phyloP scores from a whole-genome alignment of 352 stramenopile genomes.

The Globisporangium canariense region DNA sequence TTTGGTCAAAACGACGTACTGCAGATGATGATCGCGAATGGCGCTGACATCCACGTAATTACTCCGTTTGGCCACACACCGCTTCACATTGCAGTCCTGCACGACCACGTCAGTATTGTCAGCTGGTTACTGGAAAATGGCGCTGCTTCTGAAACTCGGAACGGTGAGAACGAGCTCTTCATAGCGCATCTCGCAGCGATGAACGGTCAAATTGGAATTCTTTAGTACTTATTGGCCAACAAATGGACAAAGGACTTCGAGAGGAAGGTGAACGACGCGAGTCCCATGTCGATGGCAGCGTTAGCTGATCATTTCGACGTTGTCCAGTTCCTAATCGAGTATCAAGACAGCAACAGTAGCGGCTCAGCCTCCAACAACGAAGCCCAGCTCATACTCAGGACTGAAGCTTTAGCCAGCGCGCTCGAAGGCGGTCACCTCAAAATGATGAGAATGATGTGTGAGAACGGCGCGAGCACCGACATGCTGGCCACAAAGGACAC shows the following conservation, averaged over 20 bases:
- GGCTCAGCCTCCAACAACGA: background rate
- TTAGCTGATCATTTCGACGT: conserved; percentile 1
- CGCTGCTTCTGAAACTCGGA: background rate
- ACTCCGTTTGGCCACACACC: background rate
- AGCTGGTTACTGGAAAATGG: conserved; percentile 19
- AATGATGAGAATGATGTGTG: conserved; percentile 3
- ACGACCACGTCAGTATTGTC: conserved; percentile 21
- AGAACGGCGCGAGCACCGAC: conserved; percentile 2
- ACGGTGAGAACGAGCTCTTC: background rate
- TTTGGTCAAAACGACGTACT: background rate
- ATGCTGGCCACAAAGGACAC: conserved; percentile 8
- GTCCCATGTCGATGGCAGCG: conserved; percentile 10
- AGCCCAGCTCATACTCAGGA: background rate
- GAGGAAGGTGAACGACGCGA: conserved; percentile 5
- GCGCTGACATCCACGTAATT: no score
- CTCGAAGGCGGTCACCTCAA: conserved; percentile 5
- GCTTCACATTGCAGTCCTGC: conserved; percentile 24
- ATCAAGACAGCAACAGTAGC: background rate
- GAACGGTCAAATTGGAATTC: background rate
- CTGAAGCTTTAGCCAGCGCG: background rate
- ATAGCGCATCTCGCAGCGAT: conserved; percentile 7
- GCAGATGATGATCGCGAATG: background rate
- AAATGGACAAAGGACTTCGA: conserved; percentile 3
- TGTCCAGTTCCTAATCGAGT: conserved; percentile 2
- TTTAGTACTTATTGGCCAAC: conserved; percentile 5